Evolutionary conservation across 1,284 basidiomycete species (phyloP).

Genomic region (Sutorius eximius): DNA sequence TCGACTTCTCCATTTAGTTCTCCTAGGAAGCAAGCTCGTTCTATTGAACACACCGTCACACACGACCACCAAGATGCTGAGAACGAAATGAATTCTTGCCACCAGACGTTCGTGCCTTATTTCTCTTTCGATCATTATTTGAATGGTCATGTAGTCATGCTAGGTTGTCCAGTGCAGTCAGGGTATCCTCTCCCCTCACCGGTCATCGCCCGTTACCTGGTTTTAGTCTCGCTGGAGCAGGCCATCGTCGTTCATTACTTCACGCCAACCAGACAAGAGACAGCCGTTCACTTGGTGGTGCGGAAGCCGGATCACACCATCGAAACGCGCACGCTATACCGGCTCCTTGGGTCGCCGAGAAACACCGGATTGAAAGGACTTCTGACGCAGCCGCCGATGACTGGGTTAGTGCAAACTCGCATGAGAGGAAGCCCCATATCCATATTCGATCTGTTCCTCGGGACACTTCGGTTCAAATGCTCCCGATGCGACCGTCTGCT

Average conservation of each 20-base stretch:
- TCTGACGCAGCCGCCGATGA: not conserved
- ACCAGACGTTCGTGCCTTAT: constrained; percentile 14
- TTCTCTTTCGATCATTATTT: not conserved
- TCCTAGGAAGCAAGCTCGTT: not conserved
- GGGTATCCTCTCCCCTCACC: constrained; percentile 17
- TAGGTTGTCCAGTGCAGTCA: not conserved
- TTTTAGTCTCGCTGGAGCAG: not conserved
- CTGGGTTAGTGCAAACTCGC: constrained; percentile 4
- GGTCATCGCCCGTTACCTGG: constrained; percentile 1
- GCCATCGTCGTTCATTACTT: not conserved
- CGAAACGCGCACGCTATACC: too few relatives aligned
- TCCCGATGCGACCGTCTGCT: not conserved
- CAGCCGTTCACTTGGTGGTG: not conserved
- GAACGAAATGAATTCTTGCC: not conserved
- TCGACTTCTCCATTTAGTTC: not conserved
- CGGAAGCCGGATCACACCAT: not conserved
- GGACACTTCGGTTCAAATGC: not conserved
- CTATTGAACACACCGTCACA: not conserved
- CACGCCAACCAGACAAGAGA: not conserved
- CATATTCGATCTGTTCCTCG: constrained; percentile 3
- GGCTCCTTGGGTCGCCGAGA: not conserved
- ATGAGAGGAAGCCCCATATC: constrained; percentile 14
- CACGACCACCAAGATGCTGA: constrained; percentile 2
- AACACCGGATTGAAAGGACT: not conserved
- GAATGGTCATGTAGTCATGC: constrained; percentile 10